Evolutionary conservation across 2,329 filamentous ascomycete species (phyloP), one percentile per base, ranked within the genome.

Genomic region (Penicillium hordei): DNA sequence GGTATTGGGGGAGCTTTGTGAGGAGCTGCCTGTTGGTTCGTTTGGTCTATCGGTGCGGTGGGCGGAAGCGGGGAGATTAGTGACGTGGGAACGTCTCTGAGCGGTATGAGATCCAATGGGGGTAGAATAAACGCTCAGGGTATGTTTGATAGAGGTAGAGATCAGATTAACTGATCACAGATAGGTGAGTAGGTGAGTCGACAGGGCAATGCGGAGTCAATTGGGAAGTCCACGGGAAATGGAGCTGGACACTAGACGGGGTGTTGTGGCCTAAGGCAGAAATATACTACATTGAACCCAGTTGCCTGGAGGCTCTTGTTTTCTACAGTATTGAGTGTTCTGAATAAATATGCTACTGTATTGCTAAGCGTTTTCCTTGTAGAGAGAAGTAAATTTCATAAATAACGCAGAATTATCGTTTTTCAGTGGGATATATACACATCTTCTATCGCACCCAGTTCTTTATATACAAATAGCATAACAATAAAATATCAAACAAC

Each of bases 91-190:
- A 50, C 19, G 31, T 29, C 27, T 52, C n/a, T 23, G 23, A 31
- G 34, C 5, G 17, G 40, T 55, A 21, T 38, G 49, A 36, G 36
- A 27, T 39, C 29, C 52, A 49, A 52, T 50, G 27, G 31, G n/a
- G 25, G 38, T 38, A 31, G 17, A 12, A 29, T 17, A 36, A 13
- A 19, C 17, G 15, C 21, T 8, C 7, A 29, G 10, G 1, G 9
- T 36, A 13, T 42, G 29, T n/a, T 17, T 25, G 25, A 17, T 27
- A 34, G 27, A 48, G 23, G 36, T 13, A 34, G 44, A 15, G 36
- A 50, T 12, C 52, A 29, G 36, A 25, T 36, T 40, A 68, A 4
- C 74, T 76, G 36, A 76, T 49, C 44, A 27, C 52, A 50, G 19
- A 31, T 34, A 27, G 9, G n/a, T 42, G 10, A 19, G 12, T 17